These are phyloP conservation scores for Xylariaceae sp. DNA, from an alignment of 2,329 filamentous ascomycete species.

Conservation along the genomic window DNA sequence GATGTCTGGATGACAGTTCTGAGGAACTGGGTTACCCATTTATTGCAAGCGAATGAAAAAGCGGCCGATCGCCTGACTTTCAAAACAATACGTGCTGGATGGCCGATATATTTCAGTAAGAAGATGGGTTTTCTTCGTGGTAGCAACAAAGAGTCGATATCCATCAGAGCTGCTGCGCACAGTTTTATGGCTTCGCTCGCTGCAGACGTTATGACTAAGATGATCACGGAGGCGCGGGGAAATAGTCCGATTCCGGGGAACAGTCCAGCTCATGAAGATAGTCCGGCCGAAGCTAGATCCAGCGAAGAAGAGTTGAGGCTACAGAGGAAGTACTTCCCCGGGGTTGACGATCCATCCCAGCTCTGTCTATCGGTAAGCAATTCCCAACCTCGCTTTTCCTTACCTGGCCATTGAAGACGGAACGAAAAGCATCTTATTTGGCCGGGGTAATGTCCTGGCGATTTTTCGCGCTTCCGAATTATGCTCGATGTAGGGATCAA, in stretches of 20 bases:
- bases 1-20: constrained; percentile 12
- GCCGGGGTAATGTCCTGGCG: background rate
- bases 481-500: background rate
- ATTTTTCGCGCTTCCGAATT: background rate
- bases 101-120: constrained; percentile 17
- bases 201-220: constrained; percentile 10
- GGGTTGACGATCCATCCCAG: constrained; percentile 36
- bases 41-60: constrained; percentile 18
- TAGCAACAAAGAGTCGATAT: constrained; percentile 15
- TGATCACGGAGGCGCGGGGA: constrained; percentile 16
- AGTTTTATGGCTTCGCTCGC: constrained; percentile 12
- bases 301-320: constrained; percentile 35
- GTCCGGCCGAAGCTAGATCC: background rate
- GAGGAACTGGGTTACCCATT: constrained; percentile 7
- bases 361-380: constrained; percentile 40
- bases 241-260: background rate
- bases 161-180: constrained; percentile 13
- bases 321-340: constrained; percentile 48
- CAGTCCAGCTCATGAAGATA: constrained; percentile 1
- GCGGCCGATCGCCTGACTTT: constrained; percentile 14
- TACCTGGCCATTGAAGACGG: background rate
- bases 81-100: constrained; percentile 22
- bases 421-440: background rate
- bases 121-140: constrained; percentile 21
- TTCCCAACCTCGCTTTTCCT: background rate